Evolutionary conservation across 169 alveolate species (phyloP), one percentile per base, ranked within the genome.

Genomic region (Cryptosporidium viatorum): DNA sequence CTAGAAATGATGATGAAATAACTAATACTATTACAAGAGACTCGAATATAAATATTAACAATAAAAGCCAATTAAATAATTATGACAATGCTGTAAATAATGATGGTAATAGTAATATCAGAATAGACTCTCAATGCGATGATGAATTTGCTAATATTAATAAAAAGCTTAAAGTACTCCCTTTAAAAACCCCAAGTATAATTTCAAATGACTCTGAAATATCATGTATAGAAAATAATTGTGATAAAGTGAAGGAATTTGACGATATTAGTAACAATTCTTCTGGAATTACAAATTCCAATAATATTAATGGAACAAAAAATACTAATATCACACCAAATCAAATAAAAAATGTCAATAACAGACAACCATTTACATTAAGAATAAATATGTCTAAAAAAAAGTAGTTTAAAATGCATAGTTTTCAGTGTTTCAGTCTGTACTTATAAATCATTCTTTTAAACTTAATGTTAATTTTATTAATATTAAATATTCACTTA

Each of bases 331-430:
- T 50, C 0, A 31, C 7, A 12, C 35, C 59, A 33, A 33, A 33
- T 41, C 86, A 16, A 33, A 58, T 39, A n/a, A 73, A 59, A 55
- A 73, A 26, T 62, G 16, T 6, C n/a, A 41, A 41, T 2, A 26
- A 7, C 9, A 23, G 89, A 16, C 71, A 39, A 29, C 80, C 89
- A 18, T 39, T 80, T n/a, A 67, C 80, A 59, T 62, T 80, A 45
- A 80, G 89, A 48, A 80, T 80, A 58, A 80, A 80, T 80, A 80
- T 80, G 62, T 80, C 89, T 8, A 80, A 80, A 18, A 43, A 39
- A 62, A 48, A 62, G 16, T 26, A 37, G 16, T n/a, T n/a, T 9
- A 60, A 9, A 14, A n/a, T 8, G 8, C 12, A 37, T 1, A 8
- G 0, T 0, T 55, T n/a, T 16, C 1, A 1, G 23, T 16, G 14